These are phyloP conservation scores for Amoebophrya sp. DNA, from an alignment of 169 alveolate genomes.

Conservation along the genomic window DNA sequence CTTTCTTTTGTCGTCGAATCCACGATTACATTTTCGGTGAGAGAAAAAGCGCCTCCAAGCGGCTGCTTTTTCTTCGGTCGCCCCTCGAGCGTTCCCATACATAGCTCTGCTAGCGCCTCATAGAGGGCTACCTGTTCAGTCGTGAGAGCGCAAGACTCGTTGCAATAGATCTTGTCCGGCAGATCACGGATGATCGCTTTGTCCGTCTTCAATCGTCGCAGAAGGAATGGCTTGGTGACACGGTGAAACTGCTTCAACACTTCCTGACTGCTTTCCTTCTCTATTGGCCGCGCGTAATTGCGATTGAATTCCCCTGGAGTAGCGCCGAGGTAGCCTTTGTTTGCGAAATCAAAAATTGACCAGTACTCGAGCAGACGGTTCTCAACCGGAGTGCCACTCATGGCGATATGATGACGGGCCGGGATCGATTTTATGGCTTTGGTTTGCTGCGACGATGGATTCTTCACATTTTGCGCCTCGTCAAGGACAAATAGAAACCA, in stretches of 20 bases:
- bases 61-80: not conserved
- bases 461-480: conserved; percentile 83
- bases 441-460: conserved; percentile 69
- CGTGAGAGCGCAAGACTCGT: not conserved
- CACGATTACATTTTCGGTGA: no score
- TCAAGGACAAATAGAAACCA: conserved; percentile 57
- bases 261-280: not conserved
- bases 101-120: not conserved
- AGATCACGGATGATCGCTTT: not conserved
- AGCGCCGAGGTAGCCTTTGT: conserved; percentile 73
- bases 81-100: not conserved
- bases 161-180: not conserved
- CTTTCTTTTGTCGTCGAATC: no score
- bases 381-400: conserved; percentile 82
- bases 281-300: not conserved
- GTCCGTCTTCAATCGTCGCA: not conserved
- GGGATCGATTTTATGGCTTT: conserved; percentile 55
- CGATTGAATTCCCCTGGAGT: not conserved
- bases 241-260: not conserved
- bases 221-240: not conserved
- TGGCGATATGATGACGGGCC: conserved; percentile 56
- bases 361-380: conserved; percentile 79
- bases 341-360: conserved; percentile 78
- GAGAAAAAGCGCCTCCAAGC: no score
- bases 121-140: not conserved